Base-by-base conservation (phyloP, 352 stramenopile species). In the Peronospora belbahrii region DNA sequence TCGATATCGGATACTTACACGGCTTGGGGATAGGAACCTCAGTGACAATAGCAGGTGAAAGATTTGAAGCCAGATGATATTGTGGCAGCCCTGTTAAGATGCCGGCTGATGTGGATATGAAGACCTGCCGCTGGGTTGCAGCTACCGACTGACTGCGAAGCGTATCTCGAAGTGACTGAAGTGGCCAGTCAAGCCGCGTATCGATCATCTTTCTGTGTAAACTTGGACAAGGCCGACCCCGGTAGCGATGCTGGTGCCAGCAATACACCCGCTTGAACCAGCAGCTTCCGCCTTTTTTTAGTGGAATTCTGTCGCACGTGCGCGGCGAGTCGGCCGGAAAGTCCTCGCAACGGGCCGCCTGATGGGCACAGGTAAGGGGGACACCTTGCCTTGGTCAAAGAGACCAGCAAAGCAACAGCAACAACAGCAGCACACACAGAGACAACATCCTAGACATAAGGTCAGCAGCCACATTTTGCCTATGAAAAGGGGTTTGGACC, bases 311-410 rank as follows among this genome's bases (percentile, higher is more conserved):
- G 48, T 69, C 44, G 46, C 62, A 31, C 40, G 55, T 62, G 27
- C 59, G 63, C 51, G 61, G 59, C 59, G 56, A 65, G 38, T 67
- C 63, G 46, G 63, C 32, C 39, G 63, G 69, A 35, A 63, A 64
- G 24, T 40, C 56, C 50, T 62, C 48, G 41, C 47, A 60, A 25
- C 39, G 50, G 43, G 27, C 43, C 49, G 48, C 56, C 45, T 69
- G 53, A 38, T 37, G 27, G 62, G 66, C 23, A 59, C 45, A 0
- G 59, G 59, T 7, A 68, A 34, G n/a, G 59, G 59, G 15, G 55
- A 68, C 11, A 68, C 47, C 42, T 68, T 65, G 30, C 59, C 59
- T 35, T 68, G 55, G 42, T 68, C 59, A 17, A 68, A 68, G 11
- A 68, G 23, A 7, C 23, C 23, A 27, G 23, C 23, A 7, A 27